Conservation (phyloP, 345 rosid genomes). For the Corymbia maculata region DNA sequence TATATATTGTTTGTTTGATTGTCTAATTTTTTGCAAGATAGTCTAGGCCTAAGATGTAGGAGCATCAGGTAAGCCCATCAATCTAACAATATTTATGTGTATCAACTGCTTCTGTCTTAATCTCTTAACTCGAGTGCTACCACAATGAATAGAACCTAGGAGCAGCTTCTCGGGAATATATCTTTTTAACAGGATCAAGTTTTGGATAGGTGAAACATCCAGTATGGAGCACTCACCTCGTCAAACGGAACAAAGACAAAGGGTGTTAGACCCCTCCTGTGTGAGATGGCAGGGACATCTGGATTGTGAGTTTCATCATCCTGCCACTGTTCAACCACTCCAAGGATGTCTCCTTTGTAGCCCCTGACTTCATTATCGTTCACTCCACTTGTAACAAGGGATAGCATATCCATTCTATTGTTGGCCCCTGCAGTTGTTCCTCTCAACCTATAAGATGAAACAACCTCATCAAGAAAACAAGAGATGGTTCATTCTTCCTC, state of each 20-base stretch:
- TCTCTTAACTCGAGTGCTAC: background rate
- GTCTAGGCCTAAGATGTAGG: background rate
- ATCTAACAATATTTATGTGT: background rate
- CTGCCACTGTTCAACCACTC: conserved; percentile 59
- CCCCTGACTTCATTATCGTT: conserved; percentile 40
- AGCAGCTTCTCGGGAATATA: background rate
- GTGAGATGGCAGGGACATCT: conserved; percentile 77
- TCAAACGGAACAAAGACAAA: conserved; percentile 90
- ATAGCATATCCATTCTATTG: conserved; percentile 81
- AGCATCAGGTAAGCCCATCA: background rate
- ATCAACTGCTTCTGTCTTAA: background rate
- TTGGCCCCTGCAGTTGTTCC: conserved; percentile 79
- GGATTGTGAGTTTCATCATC: conserved; percentile 85
- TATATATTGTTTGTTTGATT: background rate
- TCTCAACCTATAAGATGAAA: conserved; percentile 40
- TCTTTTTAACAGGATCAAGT: background rate
- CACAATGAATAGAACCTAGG: background rate
- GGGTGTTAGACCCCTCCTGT: conserved; percentile 80
- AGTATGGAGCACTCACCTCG: conserved; percentile 36
- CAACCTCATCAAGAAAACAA: background rate
- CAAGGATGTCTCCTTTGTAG: conserved; percentile 64
- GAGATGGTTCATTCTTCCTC: background rate
- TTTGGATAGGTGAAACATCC: background rate
- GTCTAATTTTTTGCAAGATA: background rate
- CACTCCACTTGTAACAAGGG: conserved; percentile 85